These are phyloP conservation scores for Arthrobotrys sphaeroides DNA, from an alignment of 2,329 filamentous ascomycete species.

Conservation along the genomic window DNA sequence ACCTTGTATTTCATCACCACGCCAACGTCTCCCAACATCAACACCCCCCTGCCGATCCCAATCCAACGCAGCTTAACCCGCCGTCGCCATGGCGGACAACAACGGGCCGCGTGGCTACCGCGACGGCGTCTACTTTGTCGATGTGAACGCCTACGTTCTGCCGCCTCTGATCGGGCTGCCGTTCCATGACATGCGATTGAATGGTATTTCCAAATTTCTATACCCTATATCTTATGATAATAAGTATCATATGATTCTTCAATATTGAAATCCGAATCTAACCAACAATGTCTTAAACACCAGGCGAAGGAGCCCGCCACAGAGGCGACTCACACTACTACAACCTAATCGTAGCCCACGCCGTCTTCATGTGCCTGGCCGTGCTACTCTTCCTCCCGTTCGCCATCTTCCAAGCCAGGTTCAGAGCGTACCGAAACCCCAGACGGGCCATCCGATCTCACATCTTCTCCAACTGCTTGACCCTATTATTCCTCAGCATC, in stretches of 20 bases:
- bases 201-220: conserved; percentile 28
- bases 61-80: conserved; percentile 22
- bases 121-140: conserved; percentile 49
- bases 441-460: conserved; percentile 74
- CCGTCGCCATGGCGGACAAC: conserved; percentile 45
- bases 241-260: background rate
- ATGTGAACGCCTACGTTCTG: conserved; percentile 50
- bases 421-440: conserved; percentile 70
- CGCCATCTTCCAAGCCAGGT: conserved; percentile 78
- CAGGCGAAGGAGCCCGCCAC: conserved; percentile 57
- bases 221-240: background rate
- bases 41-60: conserved; percentile 17
- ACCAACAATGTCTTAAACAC: background rate
- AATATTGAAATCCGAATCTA: background rate
- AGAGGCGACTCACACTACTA: conserved; percentile 67
- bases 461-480: conserved; percentile 77
- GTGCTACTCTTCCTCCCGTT: conserved; percentile 78
- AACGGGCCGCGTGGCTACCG: conserved; percentile 47
- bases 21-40: background rate
- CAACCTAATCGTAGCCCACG: conserved; percentile 75
- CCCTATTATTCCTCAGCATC: conserved; percentile 73
- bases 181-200: conserved; percentile 48
- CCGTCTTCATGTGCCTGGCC: conserved; percentile 74
- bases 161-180: conserved; percentile 51
- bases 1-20: background rate